These are phyloP conservation scores for Penicillium cinerascens DNA, from an alignment of 495 filamentous ascomycete genomes.

Conservation along the genomic window DNA sequence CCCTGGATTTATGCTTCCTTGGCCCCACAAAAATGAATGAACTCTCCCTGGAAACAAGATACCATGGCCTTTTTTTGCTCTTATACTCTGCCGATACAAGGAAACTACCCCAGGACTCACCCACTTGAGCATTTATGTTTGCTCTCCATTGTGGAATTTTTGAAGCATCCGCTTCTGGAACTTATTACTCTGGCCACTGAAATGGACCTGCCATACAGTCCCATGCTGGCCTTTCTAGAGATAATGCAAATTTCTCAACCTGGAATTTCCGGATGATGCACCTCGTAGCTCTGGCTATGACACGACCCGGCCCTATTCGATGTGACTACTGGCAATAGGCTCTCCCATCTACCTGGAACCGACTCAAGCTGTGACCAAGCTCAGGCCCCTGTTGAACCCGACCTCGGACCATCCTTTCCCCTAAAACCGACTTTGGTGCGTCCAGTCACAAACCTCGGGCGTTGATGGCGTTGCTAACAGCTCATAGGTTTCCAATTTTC, in stretches of 20 bases:
- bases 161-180: conserved; percentile 16
- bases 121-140: conserved; percentile 18
- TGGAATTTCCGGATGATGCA: conserved; percentile 11
- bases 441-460: neutral
- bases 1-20: conserved; percentile 7
- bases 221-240: neutral
- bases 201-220: conserved; percentile 8
- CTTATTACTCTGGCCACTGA: conserved; percentile 10
- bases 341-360: conserved; percentile 1
- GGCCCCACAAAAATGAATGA: conserved; percentile 8
- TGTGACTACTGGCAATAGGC: conserved; percentile 8
- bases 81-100: neutral
- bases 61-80: conserved; percentile 8
- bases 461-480: conserved; percentile 12
- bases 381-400: neutral
- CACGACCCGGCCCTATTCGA: neutral
- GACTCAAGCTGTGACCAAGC: neutral
- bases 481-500: conserved; percentile 10
- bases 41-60: conserved; percentile 14
- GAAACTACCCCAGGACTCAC: conserved; percentile 8
- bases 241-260: neutral
- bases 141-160: conserved; percentile 13
- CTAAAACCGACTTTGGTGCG: conserved; percentile 15
- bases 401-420: conserved; percentile 7
- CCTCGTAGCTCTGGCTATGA: conserved; percentile 11